Conservation (phyloP, 2,329 filamentous ascomycete species). For the Chrysoporthe deuterocubensis region DNA sequence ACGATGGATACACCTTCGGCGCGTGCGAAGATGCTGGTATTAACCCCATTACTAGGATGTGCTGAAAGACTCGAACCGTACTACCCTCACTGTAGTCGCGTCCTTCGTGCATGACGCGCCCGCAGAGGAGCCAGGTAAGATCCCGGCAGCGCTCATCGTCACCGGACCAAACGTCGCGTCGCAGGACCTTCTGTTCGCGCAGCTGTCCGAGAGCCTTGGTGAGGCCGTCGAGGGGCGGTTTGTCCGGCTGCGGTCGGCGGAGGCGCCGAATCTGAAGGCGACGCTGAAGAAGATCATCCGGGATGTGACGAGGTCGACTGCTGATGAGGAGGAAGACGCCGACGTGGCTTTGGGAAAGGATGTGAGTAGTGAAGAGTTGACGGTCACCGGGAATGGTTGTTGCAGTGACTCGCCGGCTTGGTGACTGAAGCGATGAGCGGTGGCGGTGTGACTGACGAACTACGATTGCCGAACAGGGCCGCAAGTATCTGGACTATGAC, state of each 20-base stretch:
- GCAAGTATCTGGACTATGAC: slow-evolving; percentile 77
- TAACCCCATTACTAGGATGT: slow-evolving; percentile 48
- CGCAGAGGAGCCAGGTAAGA: slow-evolving; percentile 44
- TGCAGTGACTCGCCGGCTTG: background rate
- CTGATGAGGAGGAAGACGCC: slow-evolving; percentile 55
- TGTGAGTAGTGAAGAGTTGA: slow-evolving; percentile 41
- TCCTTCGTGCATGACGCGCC: slow-evolving; percentile 54
- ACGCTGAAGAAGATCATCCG: slow-evolving; percentile 74
- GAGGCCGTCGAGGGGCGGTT: slow-evolving; percentile 56
- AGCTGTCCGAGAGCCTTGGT: slow-evolving; percentile 64
- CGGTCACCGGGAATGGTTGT: background rate
- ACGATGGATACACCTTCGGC: background rate
- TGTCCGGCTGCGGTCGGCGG: slow-evolving; percentile 69
- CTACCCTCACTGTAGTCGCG: slow-evolving; percentile 62
- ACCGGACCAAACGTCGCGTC: slow-evolving; percentile 80
- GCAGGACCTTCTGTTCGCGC: slow-evolving; percentile 73
- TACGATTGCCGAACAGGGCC: slow-evolving; percentile 47
- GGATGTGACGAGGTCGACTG: slow-evolving; percentile 60
- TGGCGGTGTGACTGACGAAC: slow-evolving; percentile 18
- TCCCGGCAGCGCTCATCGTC: slow-evolving; percentile 73
- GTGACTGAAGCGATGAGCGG: background rate
- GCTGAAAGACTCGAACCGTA: slow-evolving; percentile 63
- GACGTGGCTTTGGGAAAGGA: slow-evolving; percentile 51
- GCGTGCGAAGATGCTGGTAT: slow-evolving; percentile 13
- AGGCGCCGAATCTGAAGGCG: slow-evolving; percentile 75